Percentiles rank a stretch among this genome's conserved stretches.
phyloP scores from a whole-genome alignment of 257 asterid species.

The Primulina huaijiensis region DNA sequence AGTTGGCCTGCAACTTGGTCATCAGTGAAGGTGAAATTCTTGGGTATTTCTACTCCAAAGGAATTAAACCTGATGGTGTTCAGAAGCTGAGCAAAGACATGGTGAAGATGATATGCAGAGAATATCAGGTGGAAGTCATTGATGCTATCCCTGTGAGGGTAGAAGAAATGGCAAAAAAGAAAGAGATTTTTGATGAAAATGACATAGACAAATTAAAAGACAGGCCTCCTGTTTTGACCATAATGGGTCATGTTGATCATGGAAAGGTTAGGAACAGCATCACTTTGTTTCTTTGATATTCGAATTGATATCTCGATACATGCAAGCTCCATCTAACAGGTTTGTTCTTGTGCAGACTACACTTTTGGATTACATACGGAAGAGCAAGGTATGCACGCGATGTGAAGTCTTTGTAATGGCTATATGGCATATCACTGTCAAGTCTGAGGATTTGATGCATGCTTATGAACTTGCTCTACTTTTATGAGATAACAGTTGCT shows the following conservation, averaged over 20 bases:
- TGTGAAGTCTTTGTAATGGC: slow-evolving; percentile 11
- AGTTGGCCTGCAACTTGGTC: slow-evolving; percentile 83
- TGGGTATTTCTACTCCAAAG: slow-evolving; percentile 69
- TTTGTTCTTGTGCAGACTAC: slow-evolving; percentile 68
- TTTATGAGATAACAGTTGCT: slow-evolving; percentile 1
- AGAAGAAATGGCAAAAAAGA: slow-evolving; percentile 96
- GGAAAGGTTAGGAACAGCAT: slow-evolving; percentile 68
- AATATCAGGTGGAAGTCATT: slow-evolving; percentile 84
- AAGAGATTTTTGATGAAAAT: slow-evolving; percentile 73
- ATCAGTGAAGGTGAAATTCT: slow-evolving; percentile 92
- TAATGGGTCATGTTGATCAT: slow-evolving; percentile 99
- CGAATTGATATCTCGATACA: neutral
- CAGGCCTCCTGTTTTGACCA: slow-evolving; percentile 92
- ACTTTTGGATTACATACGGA: slow-evolving; percentile 83
- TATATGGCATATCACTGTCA: neutral
- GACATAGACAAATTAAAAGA: slow-evolving; percentile 81
- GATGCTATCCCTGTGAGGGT: slow-evolving; percentile 65
- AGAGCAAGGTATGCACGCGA: slow-evolving; percentile 62
- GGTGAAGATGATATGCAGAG: slow-evolving; percentile 95
- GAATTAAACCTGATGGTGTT: slow-evolving; percentile 93
- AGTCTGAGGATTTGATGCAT: slow-evolving; percentile 8
- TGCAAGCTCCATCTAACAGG: slow-evolving; percentile 27
- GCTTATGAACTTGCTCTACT: slow-evolving; percentile 5
- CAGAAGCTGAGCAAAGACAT: slow-evolving; percentile 88
- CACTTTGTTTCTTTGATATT: neutral